Evolutionary conservation across 139 green algal species (phyloP), one percentile per base, ranked within the genome.

Genomic region (Desmodesmus armatus): DNA sequence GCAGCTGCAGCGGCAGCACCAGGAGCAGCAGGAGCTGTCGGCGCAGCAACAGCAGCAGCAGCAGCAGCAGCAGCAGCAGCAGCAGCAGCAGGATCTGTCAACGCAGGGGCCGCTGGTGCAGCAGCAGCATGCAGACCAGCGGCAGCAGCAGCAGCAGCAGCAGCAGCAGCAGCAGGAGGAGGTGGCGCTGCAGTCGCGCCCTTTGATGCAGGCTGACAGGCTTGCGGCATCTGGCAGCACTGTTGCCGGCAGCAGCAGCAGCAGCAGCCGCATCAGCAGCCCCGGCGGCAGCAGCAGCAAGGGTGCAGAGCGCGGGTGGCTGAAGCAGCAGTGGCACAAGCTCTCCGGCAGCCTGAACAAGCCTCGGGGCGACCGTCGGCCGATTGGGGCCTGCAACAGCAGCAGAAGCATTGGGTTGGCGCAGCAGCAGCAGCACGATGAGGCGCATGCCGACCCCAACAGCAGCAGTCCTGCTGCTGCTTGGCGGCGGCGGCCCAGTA

Each of bases 381-480:
- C n/a, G n/a, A n/a, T n/a, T n/a, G n/a, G n/a, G n/a, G n/a, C n/a
- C n/a, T n/a, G n/a, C n/a, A n/a, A n/a, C n/a, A 31, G 58, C 58
- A 67, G 58, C 58, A 31, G 58, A 15, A 5, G 58, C 21, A n/a
- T 23, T 21, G 58, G 31, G 58, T 5, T 23, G 9, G 58, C 19
- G 21, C 21, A 67, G 21, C 58, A 35, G 58, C 58, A 67, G 58
- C 13, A 21, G 13, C 13, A 21, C 25, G 58, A 29, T 21, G 13
- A 31, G 19, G 13, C 19, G 9, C 7, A 15, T 6, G 13, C 58
- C 29, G 27, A n/a, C 63, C 40, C n/a, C 29, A 40, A 40, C 63
- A 41, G 63, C 63, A 71, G 63, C 63, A 71, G 58, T n/a, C n/a
- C 63, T 71, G 31, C 63, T 39, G 69, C 69, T 25, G 62, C 62